phyloP scores from a whole-genome alignment of 164 flowering plant species.

The Aristolochia californica region DNA sequence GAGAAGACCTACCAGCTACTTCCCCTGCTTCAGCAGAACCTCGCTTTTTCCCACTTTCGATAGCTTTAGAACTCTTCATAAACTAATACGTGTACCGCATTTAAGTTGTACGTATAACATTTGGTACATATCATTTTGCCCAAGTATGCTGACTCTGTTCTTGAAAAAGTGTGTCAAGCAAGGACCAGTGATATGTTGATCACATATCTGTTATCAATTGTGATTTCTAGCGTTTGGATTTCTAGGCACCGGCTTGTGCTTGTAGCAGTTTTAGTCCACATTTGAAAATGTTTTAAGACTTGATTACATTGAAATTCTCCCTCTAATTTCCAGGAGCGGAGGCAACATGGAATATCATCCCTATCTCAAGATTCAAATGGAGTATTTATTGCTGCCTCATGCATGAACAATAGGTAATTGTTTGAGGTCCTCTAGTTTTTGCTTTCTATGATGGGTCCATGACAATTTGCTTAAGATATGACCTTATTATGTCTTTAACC shows the following conservation, averaged over 20 bases:
- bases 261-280: too few relatives aligned
- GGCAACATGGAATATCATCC: constrained; percentile 71
- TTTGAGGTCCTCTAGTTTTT: not conserved
- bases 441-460: not conserved
- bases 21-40: not conserved
- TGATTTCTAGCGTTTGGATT: too few relatives aligned
- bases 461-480: not conserved
- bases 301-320: not conserved
- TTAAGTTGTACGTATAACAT: too few relatives aligned
- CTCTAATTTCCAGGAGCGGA: constrained; percentile 38
- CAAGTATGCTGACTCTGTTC: too few relatives aligned
- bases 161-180: too few relatives aligned
- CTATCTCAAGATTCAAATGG: constrained; percentile 83
- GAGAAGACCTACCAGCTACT: not conserved
- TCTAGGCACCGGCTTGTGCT: too few relatives aligned
- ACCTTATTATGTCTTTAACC: not conserved
- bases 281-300: too few relatives aligned
- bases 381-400: constrained; percentile 76
- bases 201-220: too few relatives aligned
- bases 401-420: constrained; percentile 81
- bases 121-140: too few relatives aligned
- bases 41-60: not conserved
- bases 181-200: too few relatives aligned
- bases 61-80: too few relatives aligned
- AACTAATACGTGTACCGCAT: too few relatives aligned